Evolutionary conservation across 176 grass and related monocot species (phyloP).

Genomic region (Poa annua): DNA sequence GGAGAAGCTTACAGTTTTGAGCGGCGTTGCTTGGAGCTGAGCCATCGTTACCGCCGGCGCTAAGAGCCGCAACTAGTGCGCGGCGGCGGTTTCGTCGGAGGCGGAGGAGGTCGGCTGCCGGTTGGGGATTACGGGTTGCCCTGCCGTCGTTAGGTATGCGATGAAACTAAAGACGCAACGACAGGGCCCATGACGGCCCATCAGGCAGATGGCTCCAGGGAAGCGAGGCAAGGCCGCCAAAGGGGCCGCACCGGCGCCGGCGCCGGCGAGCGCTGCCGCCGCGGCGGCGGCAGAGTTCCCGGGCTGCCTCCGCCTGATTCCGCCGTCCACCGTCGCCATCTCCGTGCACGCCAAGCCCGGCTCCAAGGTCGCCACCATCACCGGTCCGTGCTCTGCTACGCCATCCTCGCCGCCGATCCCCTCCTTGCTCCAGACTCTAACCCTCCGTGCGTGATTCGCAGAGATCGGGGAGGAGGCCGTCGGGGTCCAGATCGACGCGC

Average conservation of each 20-base stretch:
- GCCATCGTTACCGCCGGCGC: no score
- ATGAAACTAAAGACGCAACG: no score
- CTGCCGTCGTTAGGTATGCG: no score
- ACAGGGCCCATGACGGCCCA: no score
- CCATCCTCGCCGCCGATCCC: not conserved
- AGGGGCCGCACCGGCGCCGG: slow-evolving; percentile 13
- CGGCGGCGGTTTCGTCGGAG: no score
- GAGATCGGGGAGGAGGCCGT: slow-evolving; percentile 87
- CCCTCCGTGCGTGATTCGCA: slow-evolving; percentile 23
- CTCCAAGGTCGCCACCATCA: slow-evolving; percentile 90
- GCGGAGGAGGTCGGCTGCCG: no score
- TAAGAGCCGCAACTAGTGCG: no score
- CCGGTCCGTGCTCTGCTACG: slow-evolving; percentile 42
- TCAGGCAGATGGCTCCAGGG: slow-evolving; percentile 87
- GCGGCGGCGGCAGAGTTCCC: slow-evolving; percentile 42
- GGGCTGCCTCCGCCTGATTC: slow-evolving; percentile 69
- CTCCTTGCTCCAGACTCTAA: not conserved
- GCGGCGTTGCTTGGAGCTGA: slow-evolving; percentile 42
- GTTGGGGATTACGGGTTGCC: no score
- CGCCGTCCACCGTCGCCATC: slow-evolving; percentile 81
- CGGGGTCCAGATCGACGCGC: slow-evolving; percentile 92
- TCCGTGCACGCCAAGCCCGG: slow-evolving; percentile 89
- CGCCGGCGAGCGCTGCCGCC: not conserved
- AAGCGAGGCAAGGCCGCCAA: slow-evolving; percentile 77
- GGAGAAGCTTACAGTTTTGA: slow-evolving; percentile 45